Evolutionary conservation across 352 stramenopile genomes (phyloP), one percentile per base, ranked within the genome.

Genomic region (Phytophthora idaei): DNA sequence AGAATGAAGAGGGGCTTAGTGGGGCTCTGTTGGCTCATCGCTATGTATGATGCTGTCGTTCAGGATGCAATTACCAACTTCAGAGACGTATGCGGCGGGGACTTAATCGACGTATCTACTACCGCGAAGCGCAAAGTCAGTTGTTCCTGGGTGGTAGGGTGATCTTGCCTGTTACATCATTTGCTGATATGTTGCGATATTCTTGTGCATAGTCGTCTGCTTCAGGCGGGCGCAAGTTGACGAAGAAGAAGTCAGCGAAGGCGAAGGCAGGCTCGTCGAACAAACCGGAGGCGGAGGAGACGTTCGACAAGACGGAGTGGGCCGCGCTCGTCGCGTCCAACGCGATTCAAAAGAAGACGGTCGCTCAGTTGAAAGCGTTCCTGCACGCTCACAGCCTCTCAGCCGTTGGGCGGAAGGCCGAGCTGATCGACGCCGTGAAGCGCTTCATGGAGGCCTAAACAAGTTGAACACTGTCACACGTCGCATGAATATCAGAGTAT

Each of bases 361-460:
- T 95, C 0, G 57, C 70, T 44, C 74, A 93, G 60, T 65, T 95
- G 55, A 93, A 93, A 47, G 75, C 65, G 1, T 93, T 95, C 32
- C 64, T 93, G 2, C 66, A 80, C 0, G 77, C 75, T 2, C 77
- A 94, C 28, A 71, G 67, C 4, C 54, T 88, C 7, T 31, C 75
- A 11, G 62, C 74, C 9, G 61, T 67, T 0, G 85, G 87, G 9
- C 78, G 78, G 6, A 95, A 95, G 62, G 77, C 73, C 14, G 85
- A 94, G 44, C 76, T 95, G 21, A 59, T 95, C 6, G 69, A 81
- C 14, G 71, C 73, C 2, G 71, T 86, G 1, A 74, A 74, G 34
- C 63, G 67, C 36, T 90, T 93, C 17, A 39, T 90, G 7, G 52
- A 76, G 52, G 52, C n/a, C 15, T 81, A 73, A 36, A 2, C 21